A percentile compares a stretch with the other conserved stretches of the same genome.
These are phyloP conservation scores for Gymnopus androsaceus DNA, from an alignment of 1,284 basidiomycete species.

Conservation along the genomic window DNA sequence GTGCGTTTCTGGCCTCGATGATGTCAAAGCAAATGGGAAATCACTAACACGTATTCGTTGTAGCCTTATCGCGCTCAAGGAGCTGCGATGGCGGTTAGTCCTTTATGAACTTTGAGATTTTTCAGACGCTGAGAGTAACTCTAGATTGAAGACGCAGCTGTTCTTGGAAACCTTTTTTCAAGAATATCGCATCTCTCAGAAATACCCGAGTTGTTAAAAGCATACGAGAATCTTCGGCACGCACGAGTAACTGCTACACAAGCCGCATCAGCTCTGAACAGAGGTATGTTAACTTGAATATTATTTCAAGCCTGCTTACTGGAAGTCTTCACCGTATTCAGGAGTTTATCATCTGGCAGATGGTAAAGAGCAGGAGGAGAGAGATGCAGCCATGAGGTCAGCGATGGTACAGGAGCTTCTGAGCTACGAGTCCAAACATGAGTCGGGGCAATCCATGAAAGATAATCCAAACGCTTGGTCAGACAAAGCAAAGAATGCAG, in stretches of 20 bases:
- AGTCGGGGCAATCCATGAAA: not conserved
- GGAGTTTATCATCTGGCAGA: constrained; percentile 19
- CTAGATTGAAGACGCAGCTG: constrained; percentile 64
- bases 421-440: constrained; percentile 15
- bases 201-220: constrained; percentile 47
- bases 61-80: constrained; percentile 72
- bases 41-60: not conserved
- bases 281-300: constrained; percentile 54
- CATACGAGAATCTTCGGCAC: constrained; percentile 55
- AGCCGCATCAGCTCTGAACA: constrained; percentile 48
- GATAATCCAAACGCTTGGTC: constrained; percentile 52
- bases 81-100: constrained; percentile 61
- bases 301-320: no score
- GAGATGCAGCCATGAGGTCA: not conserved
- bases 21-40: not conserved
- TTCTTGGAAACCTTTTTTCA: constrained; percentile 61
- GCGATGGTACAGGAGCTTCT: constrained; percentile 12
- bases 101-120: not conserved
- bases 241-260: constrained; percentile 51
- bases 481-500: constrained; percentile 44
- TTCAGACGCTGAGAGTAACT: not conserved
- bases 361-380: constrained; percentile 36
- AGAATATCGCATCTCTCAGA: constrained; percentile 43
- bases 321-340: no score
- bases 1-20: constrained; percentile 6